phyloP scores from a whole-genome alignment of 176 grass and related monocot genomes.

The Aegilops longissima region DNA sequence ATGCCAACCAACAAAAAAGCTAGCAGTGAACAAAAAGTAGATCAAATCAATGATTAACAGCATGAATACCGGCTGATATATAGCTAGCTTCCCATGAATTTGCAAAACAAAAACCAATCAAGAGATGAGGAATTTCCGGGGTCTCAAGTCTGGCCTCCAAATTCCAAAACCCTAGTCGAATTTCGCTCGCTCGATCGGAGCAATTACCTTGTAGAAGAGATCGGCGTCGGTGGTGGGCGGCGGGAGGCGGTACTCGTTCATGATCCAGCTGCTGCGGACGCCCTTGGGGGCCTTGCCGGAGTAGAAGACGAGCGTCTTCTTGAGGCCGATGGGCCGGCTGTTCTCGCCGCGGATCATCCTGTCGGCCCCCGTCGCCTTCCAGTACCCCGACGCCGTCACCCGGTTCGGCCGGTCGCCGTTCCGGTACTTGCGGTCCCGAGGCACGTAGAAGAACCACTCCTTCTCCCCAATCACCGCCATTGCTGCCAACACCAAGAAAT shows the following conservation, averaged over 20 bases:
- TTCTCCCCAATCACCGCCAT: constrained; percentile 95
- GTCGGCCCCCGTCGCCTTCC: constrained; percentile 97
- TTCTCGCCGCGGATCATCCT: constrained; percentile 79
- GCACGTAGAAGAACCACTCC: constrained; percentile 99
- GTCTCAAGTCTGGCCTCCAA: neutral
- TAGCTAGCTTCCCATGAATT: neutral
- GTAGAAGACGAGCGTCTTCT: constrained; percentile 99
- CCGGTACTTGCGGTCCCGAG: constrained; percentile 88
- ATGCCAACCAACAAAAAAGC: constrained; percentile 45
- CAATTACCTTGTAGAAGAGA: constrained; percentile 71
- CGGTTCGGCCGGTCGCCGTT: constrained; percentile 97
- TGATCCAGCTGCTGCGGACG: constrained; percentile 90
- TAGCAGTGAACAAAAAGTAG: constrained; percentile 16
- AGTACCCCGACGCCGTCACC: constrained; percentile 95
- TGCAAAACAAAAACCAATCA: neutral
- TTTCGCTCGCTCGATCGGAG: neutral
- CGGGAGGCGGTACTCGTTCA: constrained; percentile 98
- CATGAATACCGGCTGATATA: neutral
- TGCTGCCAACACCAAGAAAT: constrained; percentile 35
- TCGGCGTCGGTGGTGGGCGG: constrained; percentile 43
- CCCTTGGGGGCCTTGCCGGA: constrained; percentile 96
- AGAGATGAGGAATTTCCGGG: neutral
- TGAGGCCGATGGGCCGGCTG: constrained; percentile 79
- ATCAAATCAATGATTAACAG: constrained; percentile 31
- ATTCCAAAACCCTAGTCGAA: constrained; percentile 28